These are phyloP conservation scores for Cryphonectria japonica DNA, from an alignment of 2,329 filamentous ascomycete genomes.

Conservation along the genomic window DNA sequence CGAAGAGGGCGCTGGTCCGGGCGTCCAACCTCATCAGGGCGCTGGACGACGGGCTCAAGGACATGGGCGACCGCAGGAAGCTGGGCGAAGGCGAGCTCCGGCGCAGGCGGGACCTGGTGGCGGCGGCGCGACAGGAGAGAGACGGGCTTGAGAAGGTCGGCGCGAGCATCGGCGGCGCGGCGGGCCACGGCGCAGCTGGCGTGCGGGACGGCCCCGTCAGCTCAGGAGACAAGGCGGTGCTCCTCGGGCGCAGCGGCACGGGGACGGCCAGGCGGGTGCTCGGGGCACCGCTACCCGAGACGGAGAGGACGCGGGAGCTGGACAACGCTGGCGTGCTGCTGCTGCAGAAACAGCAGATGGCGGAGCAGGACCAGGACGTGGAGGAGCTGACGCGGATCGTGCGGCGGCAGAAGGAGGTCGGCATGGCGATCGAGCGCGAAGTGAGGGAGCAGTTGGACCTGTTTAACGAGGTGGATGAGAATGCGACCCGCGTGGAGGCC, in stretches of 20 bases:
- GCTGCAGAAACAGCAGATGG: slow-evolving; percentile 74
- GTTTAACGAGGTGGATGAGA: slow-evolving; percentile 68
- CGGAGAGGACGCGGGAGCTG: slow-evolving; percentile 73
- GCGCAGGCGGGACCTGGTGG: slow-evolving; percentile 70
- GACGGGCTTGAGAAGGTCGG: slow-evolving; percentile 76
- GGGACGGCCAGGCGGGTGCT: slow-evolving; percentile 59
- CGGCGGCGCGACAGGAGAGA: slow-evolving; percentile 71
- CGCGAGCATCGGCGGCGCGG: slow-evolving; percentile 51
- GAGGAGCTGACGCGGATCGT: slow-evolving; percentile 71
- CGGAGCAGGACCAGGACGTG: slow-evolving; percentile 75
- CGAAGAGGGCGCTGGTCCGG: slow-evolving; percentile 73
- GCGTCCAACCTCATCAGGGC: slow-evolving; percentile 66
- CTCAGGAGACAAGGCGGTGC: slow-evolving; percentile 52
- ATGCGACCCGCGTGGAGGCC: slow-evolving; percentile 65
- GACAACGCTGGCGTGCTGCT: slow-evolving; percentile 76
- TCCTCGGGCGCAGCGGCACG: slow-evolving; percentile 47
- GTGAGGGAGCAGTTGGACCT: slow-evolving; percentile 72
- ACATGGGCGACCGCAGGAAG: slow-evolving; percentile 56
- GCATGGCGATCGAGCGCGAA: slow-evolving; percentile 74
- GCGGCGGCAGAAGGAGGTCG: slow-evolving; percentile 75
- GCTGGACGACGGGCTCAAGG: slow-evolving; percentile 67
- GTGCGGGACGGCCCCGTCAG: slow-evolving; percentile 54
- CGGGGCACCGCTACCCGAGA: slow-evolving; percentile 74
- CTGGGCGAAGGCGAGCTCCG: slow-evolving; percentile 77
- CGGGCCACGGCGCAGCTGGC: slow-evolving; percentile 47